Conservation (phyloP, 148 eudicot species). For the Heliosperma pusillum region DNA sequence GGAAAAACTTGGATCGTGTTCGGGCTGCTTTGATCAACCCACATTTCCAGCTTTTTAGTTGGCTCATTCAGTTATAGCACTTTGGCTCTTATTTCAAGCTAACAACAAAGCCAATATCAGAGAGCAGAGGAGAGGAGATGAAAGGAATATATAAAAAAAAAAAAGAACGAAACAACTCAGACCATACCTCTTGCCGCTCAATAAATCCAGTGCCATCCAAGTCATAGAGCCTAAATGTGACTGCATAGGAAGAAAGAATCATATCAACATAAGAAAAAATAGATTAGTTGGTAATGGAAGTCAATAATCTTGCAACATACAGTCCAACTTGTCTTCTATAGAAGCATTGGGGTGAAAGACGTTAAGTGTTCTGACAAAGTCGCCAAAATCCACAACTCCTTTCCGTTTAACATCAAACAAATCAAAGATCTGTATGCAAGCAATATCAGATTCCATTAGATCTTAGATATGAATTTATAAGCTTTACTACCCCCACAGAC, state of each 20-base stretch:
- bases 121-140: neutral
- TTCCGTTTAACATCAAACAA: conserved; percentile 79
- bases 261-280: neutral
- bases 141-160: too few species aligned
- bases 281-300: neutral
- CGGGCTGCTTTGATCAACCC: neutral
- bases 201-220: conserved; percentile 82
- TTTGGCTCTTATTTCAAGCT: too few species aligned
- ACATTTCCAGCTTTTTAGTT: neutral
- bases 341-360: conserved; percentile 94
- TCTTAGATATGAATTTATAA: neutral
- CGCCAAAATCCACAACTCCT: conserved; percentile 91
- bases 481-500: neutral
- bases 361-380: conserved; percentile 74
- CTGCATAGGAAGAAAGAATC: conserved; percentile 40
- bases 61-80: too few species aligned
- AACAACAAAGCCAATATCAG: neutral
- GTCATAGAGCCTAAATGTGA: conserved; percentile 89
- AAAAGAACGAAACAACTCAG: neutral
- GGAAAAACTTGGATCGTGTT: too few species aligned
- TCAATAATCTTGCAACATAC: conserved; percentile 37
- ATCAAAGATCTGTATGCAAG: conserved; percentile 72
- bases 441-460: neutral
- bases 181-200: conserved; percentile 81
- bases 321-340: conserved; percentile 76